phyloP scores from a whole-genome alignment of 2,329 filamentous ascomycete species.

The Venturia asperata region DNA sequence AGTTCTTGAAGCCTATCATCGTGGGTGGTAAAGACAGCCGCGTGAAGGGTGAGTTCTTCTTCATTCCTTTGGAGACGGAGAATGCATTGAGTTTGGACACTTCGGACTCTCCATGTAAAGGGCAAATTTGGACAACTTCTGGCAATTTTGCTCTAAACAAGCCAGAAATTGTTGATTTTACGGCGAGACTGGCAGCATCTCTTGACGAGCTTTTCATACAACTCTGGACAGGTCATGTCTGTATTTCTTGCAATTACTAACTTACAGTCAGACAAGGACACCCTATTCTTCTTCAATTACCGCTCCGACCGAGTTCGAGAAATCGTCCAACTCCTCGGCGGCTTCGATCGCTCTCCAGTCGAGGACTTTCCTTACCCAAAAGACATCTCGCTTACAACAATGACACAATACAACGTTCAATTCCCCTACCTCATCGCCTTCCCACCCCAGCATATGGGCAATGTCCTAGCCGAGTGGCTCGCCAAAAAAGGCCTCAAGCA shows the following conservation, averaged over 20 bases:
- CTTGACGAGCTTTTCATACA: not conserved
- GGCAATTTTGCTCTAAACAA: not conserved
- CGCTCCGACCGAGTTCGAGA: conserved; percentile 95
- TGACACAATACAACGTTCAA: conserved; percentile 97
- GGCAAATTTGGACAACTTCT: not conserved
- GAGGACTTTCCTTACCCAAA: conserved; percentile 93
- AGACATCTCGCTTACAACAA: conserved; percentile 80
- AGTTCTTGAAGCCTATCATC: conserved; percentile 98
- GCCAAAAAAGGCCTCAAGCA: conserved; percentile 84
- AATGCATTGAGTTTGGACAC: not conserved
- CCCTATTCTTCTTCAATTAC: conserved; percentile 99
- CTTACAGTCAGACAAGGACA: conserved; percentile 63
- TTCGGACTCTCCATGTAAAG: not conserved
- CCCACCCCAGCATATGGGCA: conserved; percentile 89
- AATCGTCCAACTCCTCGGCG: conserved; percentile 88
- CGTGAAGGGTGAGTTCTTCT: conserved; percentile 61
- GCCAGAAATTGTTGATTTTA: not conserved
- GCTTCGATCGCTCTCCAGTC: conserved; percentile 81
- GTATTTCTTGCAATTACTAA: not conserved
- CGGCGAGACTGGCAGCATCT: not conserved
- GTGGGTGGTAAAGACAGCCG: conserved; percentile 78
- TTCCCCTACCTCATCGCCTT: conserved; percentile 91
- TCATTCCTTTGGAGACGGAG: not conserved
- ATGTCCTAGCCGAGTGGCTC: conserved; percentile 96
- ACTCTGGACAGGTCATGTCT: not conserved